Evolutionary conservation across 805 yeast genomes (phyloP).

Genomic region (Cyberlindnera samutprakarnensis): DNA sequence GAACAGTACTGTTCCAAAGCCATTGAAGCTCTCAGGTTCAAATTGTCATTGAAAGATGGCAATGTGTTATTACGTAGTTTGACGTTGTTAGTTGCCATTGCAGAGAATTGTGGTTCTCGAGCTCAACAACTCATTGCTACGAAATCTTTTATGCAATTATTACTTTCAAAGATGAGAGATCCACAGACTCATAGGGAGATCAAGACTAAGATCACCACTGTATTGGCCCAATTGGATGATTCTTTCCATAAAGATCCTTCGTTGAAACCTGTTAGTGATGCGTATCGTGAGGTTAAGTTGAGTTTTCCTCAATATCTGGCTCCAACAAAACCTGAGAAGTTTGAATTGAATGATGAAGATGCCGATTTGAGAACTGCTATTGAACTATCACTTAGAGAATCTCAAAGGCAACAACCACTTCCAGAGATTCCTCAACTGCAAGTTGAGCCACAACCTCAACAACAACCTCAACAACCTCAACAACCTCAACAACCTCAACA

Average conservation of each 20-base stretch:
- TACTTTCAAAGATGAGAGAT: slow-evolving; percentile 46
- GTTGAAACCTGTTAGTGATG: slow-evolving; percentile 58
- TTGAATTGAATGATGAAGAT: slow-evolving; percentile 55
- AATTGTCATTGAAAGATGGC: slow-evolving; percentile 49
- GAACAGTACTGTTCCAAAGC: slow-evolving; percentile 35
- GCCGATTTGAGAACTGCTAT: slow-evolving; percentile 73
- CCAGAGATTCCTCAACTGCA: slow-evolving; percentile 11
- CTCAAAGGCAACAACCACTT: slow-evolving; percentile 13
- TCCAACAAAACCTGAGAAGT: slow-evolving; percentile 57
- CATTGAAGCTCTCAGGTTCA: slow-evolving; percentile 35
- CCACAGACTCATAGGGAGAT: slow-evolving; percentile 56
- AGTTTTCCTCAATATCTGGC: slow-evolving; percentile 32
- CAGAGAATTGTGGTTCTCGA: slow-evolving; percentile 73
- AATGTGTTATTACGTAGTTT: slow-evolving; percentile 57
- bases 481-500: slow-evolving; percentile 13
- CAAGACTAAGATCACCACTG: slow-evolving; percentile 56
- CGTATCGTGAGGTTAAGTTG: slow-evolving; percentile 40
- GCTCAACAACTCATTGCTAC: slow-evolving; percentile 58
- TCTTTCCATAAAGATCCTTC: slow-evolving; percentile 73
- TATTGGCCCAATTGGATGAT: slow-evolving; percentile 55
- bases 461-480: slow-evolving; percentile 6
- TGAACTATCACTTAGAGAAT: slow-evolving; percentile 48
- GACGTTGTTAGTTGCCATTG: slow-evolving; percentile 48
- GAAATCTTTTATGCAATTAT: slow-evolving; percentile 39
- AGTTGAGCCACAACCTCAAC: slow-evolving; percentile 8